Percentiles rank a stretch among this genome's conserved stretches.
Conservation (phyloP, 2,329 filamentous ascomycete genomes). For the Penicillium aurantiogriseum region DNA sequence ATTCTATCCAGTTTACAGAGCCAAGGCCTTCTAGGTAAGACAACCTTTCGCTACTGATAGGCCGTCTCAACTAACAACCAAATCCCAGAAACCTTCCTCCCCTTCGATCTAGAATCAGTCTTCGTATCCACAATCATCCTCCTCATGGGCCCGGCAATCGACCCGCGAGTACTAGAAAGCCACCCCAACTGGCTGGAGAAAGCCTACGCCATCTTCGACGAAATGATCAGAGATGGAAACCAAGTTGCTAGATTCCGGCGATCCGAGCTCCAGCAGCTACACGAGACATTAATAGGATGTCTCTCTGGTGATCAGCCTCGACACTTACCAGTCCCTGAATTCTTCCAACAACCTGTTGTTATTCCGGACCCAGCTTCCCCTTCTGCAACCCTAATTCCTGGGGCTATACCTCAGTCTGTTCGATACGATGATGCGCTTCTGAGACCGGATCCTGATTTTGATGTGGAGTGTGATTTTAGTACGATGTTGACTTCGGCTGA, state of each 20-base stretch:
- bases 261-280: slow-evolving; percentile 46
- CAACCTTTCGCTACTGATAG: neutral
- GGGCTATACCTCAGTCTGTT: slow-evolving; percentile 9
- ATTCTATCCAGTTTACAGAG: slow-evolving; percentile 47
- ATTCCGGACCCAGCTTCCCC: slow-evolving; percentile 6
- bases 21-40: slow-evolving; percentile 50
- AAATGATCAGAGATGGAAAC: slow-evolving; percentile 50
- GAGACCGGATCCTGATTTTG: slow-evolving; percentile 10
- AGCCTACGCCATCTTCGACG: slow-evolving; percentile 47
- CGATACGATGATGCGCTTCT: slow-evolving; percentile 15
- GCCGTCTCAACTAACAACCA: neutral
- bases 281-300: slow-evolving; percentile 35
- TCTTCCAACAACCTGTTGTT: slow-evolving; percentile 12
- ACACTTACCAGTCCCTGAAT: slow-evolving; percentile 13
- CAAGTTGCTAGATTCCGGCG: slow-evolving; percentile 47
- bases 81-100: slow-evolving; percentile 48
- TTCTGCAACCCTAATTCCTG: slow-evolving; percentile 14
- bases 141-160: slow-evolving; percentile 40
- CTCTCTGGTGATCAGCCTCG: slow-evolving; percentile 18
- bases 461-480: slow-evolving; percentile 13
- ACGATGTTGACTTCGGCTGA: slow-evolving; percentile 44
- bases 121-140: slow-evolving; percentile 48
- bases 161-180: slow-evolving; percentile 37
- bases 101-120: slow-evolving; percentile 49
- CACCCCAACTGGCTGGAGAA: slow-evolving; percentile 42